Evolutionary conservation across 441 rosid genomes (phyloP).

Genomic region (Populus trichocarpa): DNA sequence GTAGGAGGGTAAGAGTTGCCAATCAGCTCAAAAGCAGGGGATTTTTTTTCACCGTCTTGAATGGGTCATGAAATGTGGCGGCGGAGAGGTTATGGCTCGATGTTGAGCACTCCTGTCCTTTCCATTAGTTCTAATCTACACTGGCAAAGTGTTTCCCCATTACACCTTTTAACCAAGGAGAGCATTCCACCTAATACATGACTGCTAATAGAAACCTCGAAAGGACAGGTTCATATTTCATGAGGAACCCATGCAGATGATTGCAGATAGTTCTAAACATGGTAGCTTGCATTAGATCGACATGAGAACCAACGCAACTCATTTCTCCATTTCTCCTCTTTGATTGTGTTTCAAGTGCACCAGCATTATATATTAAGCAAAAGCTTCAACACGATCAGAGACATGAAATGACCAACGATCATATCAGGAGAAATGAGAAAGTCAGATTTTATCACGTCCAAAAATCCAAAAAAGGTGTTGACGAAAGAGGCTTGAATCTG

Average conservation of each 20-base stretch:
- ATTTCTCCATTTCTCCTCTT: not conserved
- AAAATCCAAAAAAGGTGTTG: not conserved
- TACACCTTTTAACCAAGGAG: not conserved
- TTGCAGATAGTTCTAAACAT: not conserved
- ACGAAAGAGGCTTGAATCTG: not conserved
- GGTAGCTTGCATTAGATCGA: not conserved
- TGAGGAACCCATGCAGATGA: not conserved
- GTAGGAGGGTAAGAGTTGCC: too few species aligned
- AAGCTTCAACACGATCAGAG: not conserved
- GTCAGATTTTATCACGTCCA: not conserved
- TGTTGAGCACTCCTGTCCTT: too few species aligned
- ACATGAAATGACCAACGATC: not conserved
- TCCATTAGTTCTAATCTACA: not conserved
- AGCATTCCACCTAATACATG: not conserved
- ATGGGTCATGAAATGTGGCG: too few species aligned
- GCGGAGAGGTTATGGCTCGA: too few species aligned
- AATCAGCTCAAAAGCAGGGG: too few species aligned
- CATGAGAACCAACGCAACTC: too few species aligned
- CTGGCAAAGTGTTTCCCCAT: not conserved
- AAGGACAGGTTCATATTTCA: too few species aligned
- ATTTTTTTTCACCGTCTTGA: too few species aligned
- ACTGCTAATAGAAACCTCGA: too few species aligned
- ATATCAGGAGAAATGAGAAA: not conserved
- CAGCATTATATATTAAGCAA: not conserved
- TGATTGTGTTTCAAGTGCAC: not conserved